These are phyloP conservation scores for Lyophyllum semitale DNA, from an alignment of 768 basidiomycete species.

Conservation along the genomic window DNA sequence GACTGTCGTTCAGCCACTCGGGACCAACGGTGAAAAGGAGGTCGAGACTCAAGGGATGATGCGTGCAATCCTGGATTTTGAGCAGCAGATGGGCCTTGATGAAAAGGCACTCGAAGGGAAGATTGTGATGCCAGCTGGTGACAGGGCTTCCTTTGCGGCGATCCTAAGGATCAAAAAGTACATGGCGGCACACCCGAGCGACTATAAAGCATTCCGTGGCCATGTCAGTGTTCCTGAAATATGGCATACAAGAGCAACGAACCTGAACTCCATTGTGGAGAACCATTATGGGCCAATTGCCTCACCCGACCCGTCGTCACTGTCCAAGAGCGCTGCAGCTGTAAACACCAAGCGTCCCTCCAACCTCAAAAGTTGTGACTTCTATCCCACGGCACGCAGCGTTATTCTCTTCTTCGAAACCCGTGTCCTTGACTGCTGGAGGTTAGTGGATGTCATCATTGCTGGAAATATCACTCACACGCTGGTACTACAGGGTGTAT, in stretches of 20 bases:
- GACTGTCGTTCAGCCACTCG: slow-evolving; percentile 19
- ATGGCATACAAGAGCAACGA: slow-evolving; percentile 21
- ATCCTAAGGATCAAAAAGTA: slow-evolving; percentile 19
- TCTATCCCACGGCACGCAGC: slow-evolving; percentile 22
- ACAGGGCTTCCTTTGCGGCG: slow-evolving; percentile 20
- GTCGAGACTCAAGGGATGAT: slow-evolving; percentile 24
- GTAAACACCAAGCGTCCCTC: slow-evolving; percentile 18
- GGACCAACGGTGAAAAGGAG: slow-evolving; percentile 23
- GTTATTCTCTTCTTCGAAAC: slow-evolving; percentile 23
- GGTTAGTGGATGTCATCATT: neutral
- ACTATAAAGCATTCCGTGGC: slow-evolving; percentile 20
- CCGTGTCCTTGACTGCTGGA: slow-evolving; percentile 14
- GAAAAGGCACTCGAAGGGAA: slow-evolving; percentile 14
- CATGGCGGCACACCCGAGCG: slow-evolving; percentile 14
- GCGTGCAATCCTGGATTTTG: slow-evolving; percentile 8
- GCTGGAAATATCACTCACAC: no score
- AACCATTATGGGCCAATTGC: slow-evolving; percentile 22
- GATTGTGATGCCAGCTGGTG: slow-evolving; percentile 16
- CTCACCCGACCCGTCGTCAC: slow-evolving; percentile 16
- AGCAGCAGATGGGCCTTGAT: slow-evolving; percentile 20
- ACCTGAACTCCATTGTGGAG: slow-evolving; percentile 17
- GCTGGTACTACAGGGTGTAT: neutral
- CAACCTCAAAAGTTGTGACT: slow-evolving; percentile 23
- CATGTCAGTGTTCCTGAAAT: slow-evolving; percentile 19
- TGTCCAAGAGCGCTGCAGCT: slow-evolving; percentile 16